phyloP scores from a whole-genome alignment of 306 rosid genomes.

The Datisca glomerata region DNA sequence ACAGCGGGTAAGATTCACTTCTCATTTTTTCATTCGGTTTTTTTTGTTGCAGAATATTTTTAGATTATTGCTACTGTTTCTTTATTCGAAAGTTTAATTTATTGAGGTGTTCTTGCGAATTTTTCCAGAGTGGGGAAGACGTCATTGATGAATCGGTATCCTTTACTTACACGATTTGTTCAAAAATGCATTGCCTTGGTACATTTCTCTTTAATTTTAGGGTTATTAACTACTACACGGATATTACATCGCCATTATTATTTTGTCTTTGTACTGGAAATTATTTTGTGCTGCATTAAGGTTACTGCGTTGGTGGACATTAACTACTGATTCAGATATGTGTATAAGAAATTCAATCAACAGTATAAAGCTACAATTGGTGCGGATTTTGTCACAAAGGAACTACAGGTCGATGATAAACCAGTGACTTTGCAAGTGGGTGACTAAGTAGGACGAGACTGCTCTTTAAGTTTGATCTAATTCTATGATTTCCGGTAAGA shows the following conservation, averaged over 20 bases:
- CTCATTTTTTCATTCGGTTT: background rate
- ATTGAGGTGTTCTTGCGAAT: background rate
- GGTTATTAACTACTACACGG: no score
- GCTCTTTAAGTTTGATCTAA: background rate
- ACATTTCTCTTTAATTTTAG: no score
- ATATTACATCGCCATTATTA: no score
- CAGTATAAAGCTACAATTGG: slow-evolving; percentile 90
- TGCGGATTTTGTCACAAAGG: slow-evolving; percentile 96
- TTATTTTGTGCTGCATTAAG: no score
- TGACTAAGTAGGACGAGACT: background rate
- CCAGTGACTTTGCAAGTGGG: slow-evolving; percentile 75
- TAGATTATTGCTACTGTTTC: background rate
- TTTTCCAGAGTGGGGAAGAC: slow-evolving; percentile 88
- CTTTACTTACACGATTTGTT: slow-evolving; percentile 6
- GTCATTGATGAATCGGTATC: slow-evolving; percentile 90
- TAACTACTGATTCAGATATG: slow-evolving; percentile 50
- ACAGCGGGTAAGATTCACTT: slow-evolving; percentile 61
- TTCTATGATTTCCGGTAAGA: background rate
- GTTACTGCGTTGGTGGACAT: no score
- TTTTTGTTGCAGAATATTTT: background rate
- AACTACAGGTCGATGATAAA: slow-evolving; percentile 59
- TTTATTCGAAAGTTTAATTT: slow-evolving; percentile 2
- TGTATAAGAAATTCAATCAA: slow-evolving; percentile 49
- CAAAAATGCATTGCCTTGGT: no score
- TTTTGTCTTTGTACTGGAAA: no score